Base-by-base conservation (phyloP, 2,329 filamentous ascomycete species). In the Monosporascus sp. region DNA sequence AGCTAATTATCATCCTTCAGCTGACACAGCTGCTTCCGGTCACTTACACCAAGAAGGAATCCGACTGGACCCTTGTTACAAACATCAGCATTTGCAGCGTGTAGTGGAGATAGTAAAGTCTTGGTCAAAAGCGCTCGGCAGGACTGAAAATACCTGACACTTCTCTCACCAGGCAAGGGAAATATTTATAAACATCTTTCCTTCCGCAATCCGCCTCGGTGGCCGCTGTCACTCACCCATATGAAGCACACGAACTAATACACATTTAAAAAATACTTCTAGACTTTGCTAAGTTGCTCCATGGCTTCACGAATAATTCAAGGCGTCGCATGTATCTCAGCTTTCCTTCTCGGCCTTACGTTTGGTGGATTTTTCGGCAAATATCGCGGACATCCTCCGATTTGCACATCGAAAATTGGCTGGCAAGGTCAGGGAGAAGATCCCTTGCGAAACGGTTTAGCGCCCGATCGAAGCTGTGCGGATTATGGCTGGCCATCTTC, bases 1-100 rank as follows among this genome's bases (percentile, higher is more conserved):
- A 14, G 54, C 5, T 52, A 57, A 34, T 37, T 57, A 1, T 14
- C 44, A 20, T 53, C 55, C 5, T 17, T 57, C 11, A 6, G 49
- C 2, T 22, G 7, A 15, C 55, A 54, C 45, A n/a, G 24, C 42
- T 20, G 39, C 25, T 48, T 51, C n/a, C 34, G 22, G 22, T 11
- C 38, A 38, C 47, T 48, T 22, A 48, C 31, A 24, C 34, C 34
- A 6, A 48, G 18, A 5, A 48, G 15, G 47, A 48, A 48, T 38
- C 39, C 39, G 27, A 48, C 11, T 18, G 47, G 47, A 11, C 47
- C 47, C 31, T 38, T 48, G 15, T 38, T 5, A 22, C 25, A 27
- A 9, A 27, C 25, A 27, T 27, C 8, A 27, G 25, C 25, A 48
- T 36, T 22, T 24, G 25, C 47, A 48, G 20, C 31, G 3, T 22